Evolutionary conservation across 495 filamentous ascomycete genomes (phyloP).

Genomic region (Neurospora discreta): DNA sequence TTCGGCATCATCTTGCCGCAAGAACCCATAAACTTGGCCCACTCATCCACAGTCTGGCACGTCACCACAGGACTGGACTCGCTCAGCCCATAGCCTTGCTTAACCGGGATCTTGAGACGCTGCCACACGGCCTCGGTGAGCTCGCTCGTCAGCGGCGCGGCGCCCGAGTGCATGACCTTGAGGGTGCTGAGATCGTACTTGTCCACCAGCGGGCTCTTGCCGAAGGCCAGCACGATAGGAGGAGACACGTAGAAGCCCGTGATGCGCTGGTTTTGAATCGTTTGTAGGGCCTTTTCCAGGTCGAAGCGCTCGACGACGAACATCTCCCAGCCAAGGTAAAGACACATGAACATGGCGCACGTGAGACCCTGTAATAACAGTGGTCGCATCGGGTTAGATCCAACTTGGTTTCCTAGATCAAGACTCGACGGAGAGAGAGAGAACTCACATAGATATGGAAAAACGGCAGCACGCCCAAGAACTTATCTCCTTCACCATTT

Average conservation of each 20-base stretch:
- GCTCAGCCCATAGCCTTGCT: conserved; percentile 48
- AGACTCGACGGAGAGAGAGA: background rate
- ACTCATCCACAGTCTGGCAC: conserved; percentile 60
- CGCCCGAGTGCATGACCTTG: conserved; percentile 80
- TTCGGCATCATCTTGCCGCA: conserved; percentile 75
- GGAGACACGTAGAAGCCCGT: conserved; percentile 79
- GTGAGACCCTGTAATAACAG: conserved; percentile 19
- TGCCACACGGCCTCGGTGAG: conserved; percentile 68
- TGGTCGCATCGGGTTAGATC: background rate
- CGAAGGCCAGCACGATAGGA: conserved; percentile 69
- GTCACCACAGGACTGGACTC: conserved; percentile 44
- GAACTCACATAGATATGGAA: conserved; percentile 78
- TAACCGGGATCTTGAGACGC: conserved; percentile 60
- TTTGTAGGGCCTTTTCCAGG: conserved; percentile 61
- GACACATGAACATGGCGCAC: conserved; percentile 22
- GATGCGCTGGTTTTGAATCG: conserved; percentile 62
- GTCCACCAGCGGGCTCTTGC: conserved; percentile 61
- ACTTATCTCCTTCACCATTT: conserved; percentile 54
- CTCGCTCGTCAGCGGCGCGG: conserved; percentile 77
- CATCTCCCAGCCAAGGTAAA: conserved; percentile 57
- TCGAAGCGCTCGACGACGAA: conserved; percentile 81
- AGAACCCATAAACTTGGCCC: conserved; percentile 65
- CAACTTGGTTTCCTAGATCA: background rate
- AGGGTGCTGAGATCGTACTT: conserved; percentile 74
- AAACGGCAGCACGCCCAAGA: conserved; percentile 79